Conservation (phyloP, 75 land plant species). For the Pseudotsuga menziesii region DNA sequence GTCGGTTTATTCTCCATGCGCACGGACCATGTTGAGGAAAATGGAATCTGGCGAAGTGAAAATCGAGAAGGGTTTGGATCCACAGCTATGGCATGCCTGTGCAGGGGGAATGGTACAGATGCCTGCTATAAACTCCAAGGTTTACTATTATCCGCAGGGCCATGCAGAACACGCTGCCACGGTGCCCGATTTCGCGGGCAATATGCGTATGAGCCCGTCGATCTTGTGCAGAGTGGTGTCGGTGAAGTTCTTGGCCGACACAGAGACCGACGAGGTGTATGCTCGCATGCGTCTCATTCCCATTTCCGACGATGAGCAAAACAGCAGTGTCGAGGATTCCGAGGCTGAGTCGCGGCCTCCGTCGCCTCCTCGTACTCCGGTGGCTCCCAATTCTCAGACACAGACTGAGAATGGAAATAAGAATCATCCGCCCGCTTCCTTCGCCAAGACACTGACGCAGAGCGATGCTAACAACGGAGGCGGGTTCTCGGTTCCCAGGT, state of each 20-base stretch:
- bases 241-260: constrained; percentile 65
- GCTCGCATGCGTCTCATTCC: constrained; percentile 66
- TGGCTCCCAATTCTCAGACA: neutral
- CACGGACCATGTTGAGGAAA: too few relatives aligned
- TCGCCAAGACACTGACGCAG: constrained; percentile 87
- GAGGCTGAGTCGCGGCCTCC: constrained; percentile 5
- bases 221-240: constrained; percentile 53
- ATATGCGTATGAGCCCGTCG: constrained; percentile 31
- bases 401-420: constrained; percentile 17
- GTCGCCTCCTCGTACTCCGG: constrained; percentile 3
- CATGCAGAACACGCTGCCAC: constrained; percentile 71
- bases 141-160: constrained; percentile 86
- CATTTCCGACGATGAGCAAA: neutral
- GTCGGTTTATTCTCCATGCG: too few relatives aligned
- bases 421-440: constrained; percentile 63
- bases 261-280: constrained; percentile 82
- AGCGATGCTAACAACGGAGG: constrained; percentile 96
- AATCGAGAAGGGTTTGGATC: constrained; percentile 42
- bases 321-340: neutral
- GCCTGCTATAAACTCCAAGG: constrained; percentile 51
- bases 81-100: constrained; percentile 96
- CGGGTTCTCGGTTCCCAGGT: constrained; percentile 87
- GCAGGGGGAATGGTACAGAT: constrained; percentile 90
- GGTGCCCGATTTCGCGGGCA: constrained; percentile 29
- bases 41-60: neutral